Evolutionary conservation across 805 yeast species (phyloP), one percentile per base, ranked within the genome.

Genomic region (Nakazawaea wyomingensis): DNA sequence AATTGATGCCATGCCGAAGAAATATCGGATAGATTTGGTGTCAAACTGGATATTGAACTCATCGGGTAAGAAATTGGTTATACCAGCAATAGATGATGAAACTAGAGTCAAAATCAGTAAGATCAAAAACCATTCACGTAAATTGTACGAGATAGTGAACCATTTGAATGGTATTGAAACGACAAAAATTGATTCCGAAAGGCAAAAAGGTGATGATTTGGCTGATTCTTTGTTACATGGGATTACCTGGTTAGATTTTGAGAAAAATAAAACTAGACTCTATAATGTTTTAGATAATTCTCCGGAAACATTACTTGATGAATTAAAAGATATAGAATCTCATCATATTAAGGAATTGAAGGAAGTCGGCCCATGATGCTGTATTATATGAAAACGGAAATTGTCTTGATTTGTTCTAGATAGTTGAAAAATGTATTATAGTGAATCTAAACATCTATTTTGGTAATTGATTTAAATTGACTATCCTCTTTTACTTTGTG

Each of bases 141-240:
- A 51, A 37, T 34, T 63, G 4, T 59, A 53, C 45, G 58, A 58
- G 30, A 46, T 57, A 39, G 54, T 58, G 43, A 34, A 33, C 6
- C 42, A 48, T 20, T 32, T 64, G 7, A 61, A 61, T 43, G 33
- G 42, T 4, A 18, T 43, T 4, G 14, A 54, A 55, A 31, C 16
- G 14, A 1, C 13, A n/a, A 4, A 37, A 46, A 24, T 37, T 30
- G 27, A 47, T 40, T 11, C 36, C 3, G 43, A 37, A 19, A 34
- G 7, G 14, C 35, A 24, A 9, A 82, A 82, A 54, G 73, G 74
- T 34, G 90, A 82, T 54, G 90, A 82, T 55, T 60, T 82, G 43
- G 74, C 80, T 7, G 90, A 82, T 55, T 68, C 82, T 1, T 60
- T 82, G n/a, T 59, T 82, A 13, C 86, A 82, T 55, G 84, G 77